Evolutionary conservation across 768 basidiomycete genomes (phyloP).

Genomic region (Pulveroboletus ravenelii): DNA sequence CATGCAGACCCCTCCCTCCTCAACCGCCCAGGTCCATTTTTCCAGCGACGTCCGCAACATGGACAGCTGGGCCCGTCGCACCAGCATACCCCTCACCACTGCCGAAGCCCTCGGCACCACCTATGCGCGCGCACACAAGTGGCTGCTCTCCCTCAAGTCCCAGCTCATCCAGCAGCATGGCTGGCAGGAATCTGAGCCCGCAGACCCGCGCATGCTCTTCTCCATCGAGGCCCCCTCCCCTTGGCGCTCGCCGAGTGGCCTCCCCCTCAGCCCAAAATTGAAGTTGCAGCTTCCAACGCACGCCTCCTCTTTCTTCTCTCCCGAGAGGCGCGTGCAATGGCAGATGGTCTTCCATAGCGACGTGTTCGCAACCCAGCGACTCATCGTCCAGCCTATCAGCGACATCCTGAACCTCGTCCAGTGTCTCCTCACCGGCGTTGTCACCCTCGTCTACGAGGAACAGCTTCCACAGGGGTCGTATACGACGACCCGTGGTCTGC

Average conservation of each 20-base stretch:
- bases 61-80: constrained; percentile 78
- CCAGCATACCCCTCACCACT: constrained; percentile 75
- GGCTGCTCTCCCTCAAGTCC: constrained; percentile 59
- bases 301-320: constrained; percentile 81
- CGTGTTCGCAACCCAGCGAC: constrained; percentile 65
- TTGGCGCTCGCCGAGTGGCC: constrained; percentile 69
- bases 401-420: constrained; percentile 67
- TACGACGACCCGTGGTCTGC: constrained; percentile 73
- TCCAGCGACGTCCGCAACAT: constrained; percentile 76
- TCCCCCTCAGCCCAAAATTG: constrained; percentile 72
- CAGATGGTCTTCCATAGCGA: constrained; percentile 85
- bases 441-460: constrained; percentile 73
- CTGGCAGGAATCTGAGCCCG: constrained; percentile 57
- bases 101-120: constrained; percentile 77
- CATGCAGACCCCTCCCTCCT: constrained; percentile 33
- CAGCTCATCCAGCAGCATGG: constrained; percentile 64
- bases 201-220: constrained; percentile 72
- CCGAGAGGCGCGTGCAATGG: constrained; percentile 81
- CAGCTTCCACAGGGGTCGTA: constrained; percentile 63
- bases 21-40: constrained; percentile 63
- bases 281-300: constrained; percentile 71
- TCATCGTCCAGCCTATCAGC: constrained; percentile 62
- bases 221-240: constrained; percentile 75
- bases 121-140: constrained; percentile 77
- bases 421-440: constrained; percentile 67